These are phyloP conservation scores for Lactarius pseudohatsudake DNA, from an alignment of 768 basidiomycete genomes.

Conservation along the genomic window DNA sequence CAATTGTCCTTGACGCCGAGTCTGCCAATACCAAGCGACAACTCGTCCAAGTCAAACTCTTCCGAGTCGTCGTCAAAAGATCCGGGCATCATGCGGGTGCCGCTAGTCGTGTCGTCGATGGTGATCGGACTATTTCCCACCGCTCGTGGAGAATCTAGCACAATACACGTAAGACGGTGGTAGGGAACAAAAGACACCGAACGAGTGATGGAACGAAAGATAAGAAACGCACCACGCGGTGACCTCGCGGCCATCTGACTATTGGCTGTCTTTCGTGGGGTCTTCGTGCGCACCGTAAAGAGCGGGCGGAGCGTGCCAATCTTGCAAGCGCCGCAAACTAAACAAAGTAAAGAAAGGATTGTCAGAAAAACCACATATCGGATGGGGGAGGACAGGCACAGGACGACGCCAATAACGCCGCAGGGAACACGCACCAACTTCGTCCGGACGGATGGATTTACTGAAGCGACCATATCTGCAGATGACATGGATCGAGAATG, in stretches of 20 bases:
- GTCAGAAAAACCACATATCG: background rate
- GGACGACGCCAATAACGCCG: background rate
- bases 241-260: conserved; percentile 23
- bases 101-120: background rate
- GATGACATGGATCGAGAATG: conserved; percentile 3
- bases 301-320: conserved; percentile 57
- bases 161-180: background rate
- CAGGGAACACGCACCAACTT: conserved; percentile 51
- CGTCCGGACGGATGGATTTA: conserved; percentile 66
- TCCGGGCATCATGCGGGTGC: conserved; percentile 13
- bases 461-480: conserved; percentile 70
- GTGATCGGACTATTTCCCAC: background rate
- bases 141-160: background rate
- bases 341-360: background rate
- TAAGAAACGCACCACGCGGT: conserved; percentile 23
- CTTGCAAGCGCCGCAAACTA: conserved; percentile 70
- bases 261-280: conserved; percentile 6
- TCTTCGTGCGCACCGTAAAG: conserved; percentile 40
- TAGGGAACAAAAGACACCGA: background rate
- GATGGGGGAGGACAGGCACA: background rate
- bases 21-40: conserved; percentile 3
- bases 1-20: background rate
- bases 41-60: conserved; percentile 3
- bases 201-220: conserved; percentile 1
- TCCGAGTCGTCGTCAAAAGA: conserved; percentile 13